phyloP scores from a whole-genome alignment of 345 rosid species.

The Eutrema japonicum region DNA sequence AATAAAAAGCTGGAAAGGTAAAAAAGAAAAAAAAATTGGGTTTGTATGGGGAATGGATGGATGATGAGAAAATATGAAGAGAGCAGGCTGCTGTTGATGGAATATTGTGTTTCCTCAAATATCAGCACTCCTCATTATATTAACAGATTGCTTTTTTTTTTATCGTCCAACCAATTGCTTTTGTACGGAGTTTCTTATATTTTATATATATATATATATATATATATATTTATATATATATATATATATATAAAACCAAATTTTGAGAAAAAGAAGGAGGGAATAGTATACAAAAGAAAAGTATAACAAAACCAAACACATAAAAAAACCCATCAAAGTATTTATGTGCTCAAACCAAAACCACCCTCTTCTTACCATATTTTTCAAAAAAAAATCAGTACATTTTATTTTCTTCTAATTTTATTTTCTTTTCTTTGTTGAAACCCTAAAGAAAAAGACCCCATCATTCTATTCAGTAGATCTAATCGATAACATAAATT shows the following conservation, averaged over 20 bases:
- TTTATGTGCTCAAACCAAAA: conserved; percentile 2
- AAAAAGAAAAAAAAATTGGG: conserved; percentile 11
- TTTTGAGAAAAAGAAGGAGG: not conserved
- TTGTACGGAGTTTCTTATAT: conserved; percentile 33
- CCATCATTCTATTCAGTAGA: not conserved
- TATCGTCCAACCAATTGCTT: conserved; percentile 17
- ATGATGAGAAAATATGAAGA: conserved; percentile 38
- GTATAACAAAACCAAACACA: not conserved
- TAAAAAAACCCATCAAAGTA: conserved; percentile 17
- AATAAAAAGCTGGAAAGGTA: conserved; percentile 36
- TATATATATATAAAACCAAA: no score
- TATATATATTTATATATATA: no score
- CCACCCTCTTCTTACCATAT: not conserved
- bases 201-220: no score
- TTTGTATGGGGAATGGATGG: conserved; percentile 29
- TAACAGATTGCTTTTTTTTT: not conserved
- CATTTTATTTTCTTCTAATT: no score
- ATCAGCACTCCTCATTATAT: conserved; percentile 40
- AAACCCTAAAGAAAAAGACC: not conserved
- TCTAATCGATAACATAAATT: not conserved
- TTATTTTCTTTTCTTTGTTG: no score
- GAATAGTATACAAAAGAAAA: not conserved
- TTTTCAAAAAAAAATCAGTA: not conserved
- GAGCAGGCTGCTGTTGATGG: conserved; percentile 42
- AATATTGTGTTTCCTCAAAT: conserved; percentile 47